phyloP scores from a whole-genome alignment of 805 yeast genomes.

The Kluyveromyces lactis region DNA sequence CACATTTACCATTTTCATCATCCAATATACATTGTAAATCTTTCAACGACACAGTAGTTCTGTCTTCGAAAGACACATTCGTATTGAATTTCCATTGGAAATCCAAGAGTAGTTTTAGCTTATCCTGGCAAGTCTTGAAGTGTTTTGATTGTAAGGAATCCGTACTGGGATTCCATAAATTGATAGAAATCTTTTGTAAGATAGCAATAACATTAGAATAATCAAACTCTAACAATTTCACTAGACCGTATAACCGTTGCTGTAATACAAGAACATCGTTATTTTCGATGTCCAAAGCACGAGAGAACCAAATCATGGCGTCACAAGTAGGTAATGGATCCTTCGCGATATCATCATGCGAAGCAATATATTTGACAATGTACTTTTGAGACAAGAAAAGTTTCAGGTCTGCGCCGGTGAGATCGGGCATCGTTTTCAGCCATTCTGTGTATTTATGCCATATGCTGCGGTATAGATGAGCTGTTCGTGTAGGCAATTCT shows the following conservation, averaged over 20 bases:
- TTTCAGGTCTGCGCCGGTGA: too few relatives aligned
- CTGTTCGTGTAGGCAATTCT: slow-evolving; percentile 2
- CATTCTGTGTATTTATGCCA: slow-evolving; percentile 1
- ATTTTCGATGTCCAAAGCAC: neutral
- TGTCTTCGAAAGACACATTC: slow-evolving; percentile 17
- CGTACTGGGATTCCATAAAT: slow-evolving; percentile 25
- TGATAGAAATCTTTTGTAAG: slow-evolving; percentile 19
- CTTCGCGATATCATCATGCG: slow-evolving; percentile 2
- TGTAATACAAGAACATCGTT: neutral
- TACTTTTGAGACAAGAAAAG: neutral
- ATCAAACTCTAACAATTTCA: neutral
- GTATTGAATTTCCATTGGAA: slow-evolving; percentile 22
- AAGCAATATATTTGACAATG: neutral
- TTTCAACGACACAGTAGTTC: slow-evolving; percentile 18
- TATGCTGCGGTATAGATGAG: slow-evolving; percentile 1
- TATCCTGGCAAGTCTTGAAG: slow-evolving; percentile 23
- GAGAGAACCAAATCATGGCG: slow-evolving; percentile 1
- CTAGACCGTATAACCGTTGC: neutral
- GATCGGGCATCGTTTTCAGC: neutral
- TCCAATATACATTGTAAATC: slow-evolving; percentile 8
- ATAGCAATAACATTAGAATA: neutral
- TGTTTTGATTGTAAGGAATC: slow-evolving; percentile 16
- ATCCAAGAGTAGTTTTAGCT: slow-evolving; percentile 23
- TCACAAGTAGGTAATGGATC: neutral
- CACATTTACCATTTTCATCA: slow-evolving; percentile 6